Evolutionary conservation across 1,139 yeast genomes (phyloP).

Genomic region (Kurtzmaniella quercitrusa): DNA sequence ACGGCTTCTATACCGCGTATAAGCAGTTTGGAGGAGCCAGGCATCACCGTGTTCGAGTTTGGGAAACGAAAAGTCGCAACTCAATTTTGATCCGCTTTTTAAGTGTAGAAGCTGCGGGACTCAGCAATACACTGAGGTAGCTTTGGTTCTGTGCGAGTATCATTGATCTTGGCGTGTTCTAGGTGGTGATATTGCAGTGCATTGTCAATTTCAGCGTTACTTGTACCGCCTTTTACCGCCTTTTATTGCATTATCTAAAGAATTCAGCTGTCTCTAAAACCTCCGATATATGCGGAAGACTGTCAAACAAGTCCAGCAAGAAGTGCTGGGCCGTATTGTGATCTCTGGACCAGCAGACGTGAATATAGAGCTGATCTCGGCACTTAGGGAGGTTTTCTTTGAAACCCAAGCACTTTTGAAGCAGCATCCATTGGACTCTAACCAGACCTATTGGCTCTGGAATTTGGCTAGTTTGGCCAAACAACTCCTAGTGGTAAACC

Average conservation of each 20-base stretch:
- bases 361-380: neutral
- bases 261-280: neutral
- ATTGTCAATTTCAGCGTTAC: no score
- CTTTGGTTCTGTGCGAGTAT: no score
- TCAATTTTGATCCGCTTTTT: no score
- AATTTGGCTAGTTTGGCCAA: slow-evolving; percentile 2
- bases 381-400: slow-evolving; percentile 17
- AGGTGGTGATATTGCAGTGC: no score
- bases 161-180: no score
- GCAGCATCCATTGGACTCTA: slow-evolving; percentile 11
- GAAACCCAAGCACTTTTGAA: slow-evolving; percentile 13
- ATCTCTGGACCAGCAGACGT: neutral
- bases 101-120: no score
- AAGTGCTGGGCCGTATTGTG: slow-evolving; percentile 1
- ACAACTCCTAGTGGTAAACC: neutral
- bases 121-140: no score
- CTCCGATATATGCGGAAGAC: neutral
- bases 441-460: slow-evolving; percentile 19
- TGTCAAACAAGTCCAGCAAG: neutral
- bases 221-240: no score
- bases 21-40: slow-evolving; percentile 33
- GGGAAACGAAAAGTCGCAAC: neutral
- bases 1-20: slow-evolving; percentile 25
- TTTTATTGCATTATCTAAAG: no score
- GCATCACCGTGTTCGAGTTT: slow-evolving; percentile 13